Conservation (phyloP, 2,329 filamentous ascomycete species). For the Verticillium tricorpus region DNA sequence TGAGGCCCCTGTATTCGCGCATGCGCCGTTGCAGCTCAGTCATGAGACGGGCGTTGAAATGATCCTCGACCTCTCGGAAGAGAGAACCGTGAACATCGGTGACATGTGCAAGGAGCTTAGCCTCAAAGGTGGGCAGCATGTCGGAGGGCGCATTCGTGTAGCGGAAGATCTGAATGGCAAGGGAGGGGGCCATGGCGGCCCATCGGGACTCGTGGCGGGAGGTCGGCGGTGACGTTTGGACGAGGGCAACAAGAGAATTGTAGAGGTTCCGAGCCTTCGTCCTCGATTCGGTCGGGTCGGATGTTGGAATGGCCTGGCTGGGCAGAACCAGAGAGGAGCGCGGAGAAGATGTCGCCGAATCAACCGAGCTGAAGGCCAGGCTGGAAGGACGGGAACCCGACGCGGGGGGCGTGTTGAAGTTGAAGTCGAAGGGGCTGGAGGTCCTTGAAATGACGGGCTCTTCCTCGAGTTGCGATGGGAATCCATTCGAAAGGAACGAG, state of each 20-base stretch:
- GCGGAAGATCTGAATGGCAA: slow-evolving; percentile 57
- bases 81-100: slow-evolving; percentile 36
- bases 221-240: slow-evolving; percentile 44
- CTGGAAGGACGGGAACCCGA: slow-evolving; percentile 43
- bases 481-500: slow-evolving; percentile 17
- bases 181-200: slow-evolving; percentile 46
- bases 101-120: slow-evolving; percentile 41
- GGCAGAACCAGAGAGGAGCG: slow-evolving; percentile 40
- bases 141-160: slow-evolving; percentile 45
- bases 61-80: slow-evolving; percentile 44
- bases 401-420: slow-evolving; percentile 38
- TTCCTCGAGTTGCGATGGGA: slow-evolving; percentile 21
- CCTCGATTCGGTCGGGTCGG: slow-evolving; percentile 34
- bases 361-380: slow-evolving; percentile 43
- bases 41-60: slow-evolving; percentile 45
- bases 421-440: slow-evolving; percentile 35
- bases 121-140: slow-evolving; percentile 43
- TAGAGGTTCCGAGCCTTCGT: slow-evolving; percentile 44
- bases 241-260: slow-evolving; percentile 47
- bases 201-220: slow-evolving; percentile 41
- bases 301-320: slow-evolving; percentile 29
- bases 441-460: slow-evolving; percentile 18
- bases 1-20: slow-evolving; percentile 47
- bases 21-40: slow-evolving; percentile 44
- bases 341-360: slow-evolving; percentile 47